A percentile compares a stretch with the other conserved stretches of the same genome.
Evolutionary conservation across 805 yeast species (phyloP).

Genomic region (Hanseniaspora lachancei): DNA sequence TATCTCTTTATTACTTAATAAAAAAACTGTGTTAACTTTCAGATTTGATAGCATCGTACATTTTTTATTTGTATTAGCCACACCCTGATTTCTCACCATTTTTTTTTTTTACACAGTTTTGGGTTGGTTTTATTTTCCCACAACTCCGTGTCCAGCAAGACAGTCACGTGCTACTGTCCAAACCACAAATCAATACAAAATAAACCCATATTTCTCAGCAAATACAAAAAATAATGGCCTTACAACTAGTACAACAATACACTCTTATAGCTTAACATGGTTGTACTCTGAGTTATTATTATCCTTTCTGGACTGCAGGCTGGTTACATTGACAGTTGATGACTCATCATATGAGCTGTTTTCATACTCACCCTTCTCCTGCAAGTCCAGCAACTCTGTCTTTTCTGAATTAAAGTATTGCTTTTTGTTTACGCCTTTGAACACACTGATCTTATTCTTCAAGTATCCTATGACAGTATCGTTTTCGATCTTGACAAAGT

Average conservation of each 20-base stretch:
- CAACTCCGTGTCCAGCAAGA: too few species aligned
- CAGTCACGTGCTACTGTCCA: too few species aligned
- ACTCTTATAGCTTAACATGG: slow-evolving; percentile 1
- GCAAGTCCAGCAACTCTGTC: neutral
- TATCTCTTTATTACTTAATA: neutral
- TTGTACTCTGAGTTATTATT: slow-evolving; percentile 1
- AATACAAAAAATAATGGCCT: too few species aligned
- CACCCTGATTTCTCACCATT: too few species aligned
- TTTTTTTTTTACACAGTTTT: too few species aligned
- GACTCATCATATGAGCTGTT: neutral
- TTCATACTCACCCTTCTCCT: slow-evolving; percentile 12
- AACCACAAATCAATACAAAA: too few species aligned
- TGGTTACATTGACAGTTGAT: neutral
- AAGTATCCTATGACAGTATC: neutral
- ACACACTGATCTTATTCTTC: neutral
- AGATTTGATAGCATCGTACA: too few species aligned
- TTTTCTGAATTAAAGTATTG: neutral
- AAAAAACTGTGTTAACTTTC: neutral
- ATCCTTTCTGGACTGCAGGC: neutral
- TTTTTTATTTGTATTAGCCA: too few species aligned
- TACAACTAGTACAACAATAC: too few species aligned
- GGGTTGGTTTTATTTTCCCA: too few species aligned
- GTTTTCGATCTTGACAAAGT: neutral
- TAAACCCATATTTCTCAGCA: too few species aligned
- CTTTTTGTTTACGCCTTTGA: neutral